Percentiles rank a stretch among this genome's conserved stretches.
These are phyloP conservation scores for Daldinia loculata DNA, from an alignment of 495 filamentous ascomycete species.

Conservation along the genomic window DNA sequence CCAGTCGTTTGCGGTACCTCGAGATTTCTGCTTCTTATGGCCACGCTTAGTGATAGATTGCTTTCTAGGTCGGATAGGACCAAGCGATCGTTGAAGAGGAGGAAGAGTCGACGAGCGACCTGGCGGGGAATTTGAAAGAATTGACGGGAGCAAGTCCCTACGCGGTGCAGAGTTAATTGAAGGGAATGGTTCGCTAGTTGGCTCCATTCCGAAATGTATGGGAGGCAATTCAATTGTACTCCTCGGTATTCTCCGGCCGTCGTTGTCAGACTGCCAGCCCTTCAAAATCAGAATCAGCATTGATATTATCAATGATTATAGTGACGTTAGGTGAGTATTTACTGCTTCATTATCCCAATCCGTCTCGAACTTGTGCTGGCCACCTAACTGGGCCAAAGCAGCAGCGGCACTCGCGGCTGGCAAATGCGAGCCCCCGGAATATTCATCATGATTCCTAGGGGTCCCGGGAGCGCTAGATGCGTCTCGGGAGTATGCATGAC, in stretches of 20 bases:
- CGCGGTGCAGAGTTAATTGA: conserved; percentile 65
- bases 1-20: conserved; percentile 61
- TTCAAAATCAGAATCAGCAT: conserved; percentile 49
- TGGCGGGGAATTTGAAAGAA: conserved; percentile 81
- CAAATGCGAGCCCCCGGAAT: conserved; percentile 65
- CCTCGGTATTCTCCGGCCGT: conserved; percentile 62
- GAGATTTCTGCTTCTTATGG: conserved; percentile 80
- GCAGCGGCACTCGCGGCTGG: conserved; percentile 83
- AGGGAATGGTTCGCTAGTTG: conserved; percentile 74
- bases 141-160: conserved; percentile 80
- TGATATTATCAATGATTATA: conserved; percentile 3
- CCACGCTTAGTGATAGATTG: conserved; percentile 81
- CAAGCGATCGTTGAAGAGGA: conserved; percentile 71
- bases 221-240: conserved; percentile 79
- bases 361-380: conserved; percentile 75
- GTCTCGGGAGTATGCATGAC: conserved; percentile 62
- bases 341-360: conserved; percentile 90
- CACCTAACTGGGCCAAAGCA: conserved; percentile 85
- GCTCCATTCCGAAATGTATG: conserved; percentile 68
- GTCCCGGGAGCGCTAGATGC: conserved; percentile 76
- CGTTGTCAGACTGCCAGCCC: conserved; percentile 78
- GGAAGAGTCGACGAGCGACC: conserved; percentile 87
- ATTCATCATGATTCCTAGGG: conserved; percentile 76
- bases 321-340: conserved; percentile 47
- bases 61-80: conserved; percentile 77